Conservation (phyloP, 75 land plant species). For the Larix kaempferi region DNA sequence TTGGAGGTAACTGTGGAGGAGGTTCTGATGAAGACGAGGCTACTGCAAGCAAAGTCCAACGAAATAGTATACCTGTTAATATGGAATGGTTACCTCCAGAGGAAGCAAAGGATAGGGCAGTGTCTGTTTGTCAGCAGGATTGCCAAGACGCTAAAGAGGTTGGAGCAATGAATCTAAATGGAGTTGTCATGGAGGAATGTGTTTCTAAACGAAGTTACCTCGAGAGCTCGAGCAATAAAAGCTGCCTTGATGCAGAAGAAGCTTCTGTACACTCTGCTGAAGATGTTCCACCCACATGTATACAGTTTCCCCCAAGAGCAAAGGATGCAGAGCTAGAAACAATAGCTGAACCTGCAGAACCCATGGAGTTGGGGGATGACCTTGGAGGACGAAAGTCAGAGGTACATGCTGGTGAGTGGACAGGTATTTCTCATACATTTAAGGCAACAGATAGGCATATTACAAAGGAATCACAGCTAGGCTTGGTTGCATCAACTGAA, state of each 20-base stretch:
- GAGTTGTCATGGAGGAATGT: background rate
- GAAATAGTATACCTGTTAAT: background rate
- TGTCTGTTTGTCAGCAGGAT: conserved; percentile 2
- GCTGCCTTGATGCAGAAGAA: conserved; percentile 12
- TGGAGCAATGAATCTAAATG: conserved; percentile 6
- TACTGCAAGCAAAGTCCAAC: conserved; percentile 1
- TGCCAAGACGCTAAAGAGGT: background rate
- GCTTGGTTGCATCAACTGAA: background rate
- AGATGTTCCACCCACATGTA: background rate
- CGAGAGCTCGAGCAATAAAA: conserved; percentile 6
- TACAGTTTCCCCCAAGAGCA: background rate
- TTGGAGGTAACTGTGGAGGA: background rate
- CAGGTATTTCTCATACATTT: background rate
- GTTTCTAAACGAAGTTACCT: background rate
- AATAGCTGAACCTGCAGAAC: background rate
- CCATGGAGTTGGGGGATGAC: background rate
- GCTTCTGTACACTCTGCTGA: background rate
- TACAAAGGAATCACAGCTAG: conserved; percentile 2
- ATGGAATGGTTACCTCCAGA: background rate
- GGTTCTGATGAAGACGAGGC: background rate
- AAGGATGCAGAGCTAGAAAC: background rate
- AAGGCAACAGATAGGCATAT: background rate
- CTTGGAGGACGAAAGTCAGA: background rate
- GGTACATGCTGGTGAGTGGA: conserved; percentile 6
- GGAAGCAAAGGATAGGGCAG: background rate